Conservation (phyloP, 2,329 filamentous ascomycete genomes). For the Talaromyces sp. region DNA sequence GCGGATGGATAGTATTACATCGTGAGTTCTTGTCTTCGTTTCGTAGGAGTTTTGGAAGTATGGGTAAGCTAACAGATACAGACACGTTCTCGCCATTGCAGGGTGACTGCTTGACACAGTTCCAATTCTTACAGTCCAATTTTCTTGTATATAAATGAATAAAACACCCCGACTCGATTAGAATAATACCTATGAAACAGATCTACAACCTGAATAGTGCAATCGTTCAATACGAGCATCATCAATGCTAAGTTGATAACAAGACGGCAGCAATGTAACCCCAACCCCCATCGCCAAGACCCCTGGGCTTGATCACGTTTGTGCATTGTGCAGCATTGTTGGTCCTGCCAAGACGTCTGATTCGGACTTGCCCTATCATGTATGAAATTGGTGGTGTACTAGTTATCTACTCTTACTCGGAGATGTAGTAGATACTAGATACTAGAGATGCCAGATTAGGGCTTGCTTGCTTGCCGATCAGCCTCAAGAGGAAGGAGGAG, state of each 20-base stretch:
- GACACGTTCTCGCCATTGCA: conserved; percentile 13
- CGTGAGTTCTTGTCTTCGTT: too few species aligned
- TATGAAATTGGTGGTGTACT: too few species aligned
- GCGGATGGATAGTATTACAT: conserved; percentile 71
- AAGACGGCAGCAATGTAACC: neutral
- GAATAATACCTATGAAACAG: neutral
- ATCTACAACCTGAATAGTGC: neutral
- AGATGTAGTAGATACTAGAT: too few species aligned
- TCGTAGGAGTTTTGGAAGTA: neutral
- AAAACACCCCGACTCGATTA: neutral
- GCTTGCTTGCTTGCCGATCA: too few species aligned
- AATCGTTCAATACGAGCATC: too few species aligned
- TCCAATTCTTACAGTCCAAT: too few species aligned
- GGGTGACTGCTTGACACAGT: neutral
- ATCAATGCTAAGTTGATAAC: too few species aligned
- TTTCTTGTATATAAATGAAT: neutral
- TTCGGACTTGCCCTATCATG: neutral
- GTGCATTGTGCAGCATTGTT: neutral
- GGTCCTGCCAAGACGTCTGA: neutral
- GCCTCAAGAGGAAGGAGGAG: too few species aligned
- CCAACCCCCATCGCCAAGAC: neutral
- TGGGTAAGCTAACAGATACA: neutral
- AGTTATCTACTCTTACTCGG: too few species aligned
- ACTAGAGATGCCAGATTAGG: too few species aligned
- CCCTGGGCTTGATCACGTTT: neutral